Evolutionary conservation across 192 early-diverging fungal species (phyloP), one percentile per base, ranked within the genome.

Genomic region (Entophlyctis luteolus): DNA sequence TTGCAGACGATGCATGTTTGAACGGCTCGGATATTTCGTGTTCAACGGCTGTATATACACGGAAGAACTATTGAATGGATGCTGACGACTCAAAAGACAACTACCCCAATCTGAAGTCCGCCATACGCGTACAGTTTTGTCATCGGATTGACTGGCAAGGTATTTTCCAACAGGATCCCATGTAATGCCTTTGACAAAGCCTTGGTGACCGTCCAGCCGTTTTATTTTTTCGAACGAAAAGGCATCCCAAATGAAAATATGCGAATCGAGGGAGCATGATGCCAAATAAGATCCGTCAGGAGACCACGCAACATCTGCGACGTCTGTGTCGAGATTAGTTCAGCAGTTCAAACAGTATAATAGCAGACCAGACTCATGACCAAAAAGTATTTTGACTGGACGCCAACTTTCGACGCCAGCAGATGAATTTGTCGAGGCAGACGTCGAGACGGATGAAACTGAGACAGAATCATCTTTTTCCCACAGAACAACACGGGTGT

Each of bases 81-180:
- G 25, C 10, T 8, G 27, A 52, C 10, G 27, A 52, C 10, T 8
- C 14, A 52, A 52, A 52, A 14, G 27, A 52, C 10, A 52, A 52
- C 6, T 37, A 66, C 63, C 70, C 95, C 96, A 99, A 67, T 95
- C 93, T 4, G 85, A 84, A 12, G 90, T 89, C 58, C 90, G 76
- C 90, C 91, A 97, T 3, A 99, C 86, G 57, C 83, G 86, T 10
- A 92, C 82, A 1, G 86, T 86, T 70, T 91, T 91, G 77, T 97
- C 96, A 71, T 97, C 96, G 1, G 88, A 86, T 79, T 98, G 92
- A 4, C 91, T 86, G 0, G 95, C 95, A 56, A 99, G 73, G 73
- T 87, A 99, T 67, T 91, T 87, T 14, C 95, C 95, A 1, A 90
- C 91, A 3, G 96, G 96, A 75, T 99, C 96, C 84, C 93, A 99